These are phyloP conservation scores for Copromyces sp. DNA, from an alignment of 495 filamentous ascomycete species.

Conservation along the genomic window DNA sequence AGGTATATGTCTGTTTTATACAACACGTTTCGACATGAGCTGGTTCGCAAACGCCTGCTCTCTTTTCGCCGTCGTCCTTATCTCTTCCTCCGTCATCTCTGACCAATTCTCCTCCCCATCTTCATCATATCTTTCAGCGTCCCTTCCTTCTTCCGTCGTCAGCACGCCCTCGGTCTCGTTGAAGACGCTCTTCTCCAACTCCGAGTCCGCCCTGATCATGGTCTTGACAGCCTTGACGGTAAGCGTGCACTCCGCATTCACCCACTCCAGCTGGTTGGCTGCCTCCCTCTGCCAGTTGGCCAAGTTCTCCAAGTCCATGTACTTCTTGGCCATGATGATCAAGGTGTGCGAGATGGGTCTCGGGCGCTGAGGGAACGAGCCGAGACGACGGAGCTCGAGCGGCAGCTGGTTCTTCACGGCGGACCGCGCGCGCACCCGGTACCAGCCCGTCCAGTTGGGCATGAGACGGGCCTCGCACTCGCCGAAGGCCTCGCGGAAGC, in stretches of 20 bases:
- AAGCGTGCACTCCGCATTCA: conserved; percentile 20
- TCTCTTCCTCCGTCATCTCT: neutral
- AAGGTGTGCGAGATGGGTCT: conserved; percentile 31
- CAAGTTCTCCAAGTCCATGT: conserved; percentile 28
- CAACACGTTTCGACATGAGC: neutral
- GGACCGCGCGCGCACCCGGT: conserved; percentile 10
- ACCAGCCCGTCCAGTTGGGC: conserved; percentile 66
- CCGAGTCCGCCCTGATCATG: conserved; percentile 14
- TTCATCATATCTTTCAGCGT: neutral
- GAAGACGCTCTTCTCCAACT: neutral
- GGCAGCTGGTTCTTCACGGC: conserved; percentile 17
- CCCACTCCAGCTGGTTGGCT: conserved; percentile 8
- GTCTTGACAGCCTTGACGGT: conserved; percentile 30
- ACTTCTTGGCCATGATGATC: conserved; percentile 28
- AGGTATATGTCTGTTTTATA: neutral
- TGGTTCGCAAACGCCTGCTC: neutral
- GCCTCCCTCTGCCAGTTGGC: conserved; percentile 25
- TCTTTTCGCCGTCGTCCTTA: neutral
- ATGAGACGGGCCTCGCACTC: conserved; percentile 66
- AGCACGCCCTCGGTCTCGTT: neutral
- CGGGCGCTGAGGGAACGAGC: conserved; percentile 17
- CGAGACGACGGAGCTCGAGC: conserved; percentile 26
- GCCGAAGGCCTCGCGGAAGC: conserved; percentile 46
- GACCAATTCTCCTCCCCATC: neutral
- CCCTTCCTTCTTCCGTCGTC: neutral